Conservation (phyloP, 768 basidiomycete genomes). For the Tricholoma terreum region DNA sequence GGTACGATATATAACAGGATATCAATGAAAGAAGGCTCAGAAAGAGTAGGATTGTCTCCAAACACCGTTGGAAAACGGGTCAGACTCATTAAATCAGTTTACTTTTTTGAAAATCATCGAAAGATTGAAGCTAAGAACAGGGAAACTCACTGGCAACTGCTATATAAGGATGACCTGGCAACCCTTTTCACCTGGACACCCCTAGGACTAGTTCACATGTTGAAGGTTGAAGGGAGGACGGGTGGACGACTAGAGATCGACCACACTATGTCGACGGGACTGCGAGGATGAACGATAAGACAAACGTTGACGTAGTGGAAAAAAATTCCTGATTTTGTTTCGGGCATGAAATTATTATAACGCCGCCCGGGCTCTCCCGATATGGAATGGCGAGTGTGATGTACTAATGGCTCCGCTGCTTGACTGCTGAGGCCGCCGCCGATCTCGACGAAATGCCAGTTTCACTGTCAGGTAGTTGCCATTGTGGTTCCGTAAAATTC, state of each 20-base stretch:
- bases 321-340: not conserved
- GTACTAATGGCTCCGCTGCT: no score
- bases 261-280: not conserved
- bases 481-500: conserved; percentile 51
- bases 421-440: not conserved
- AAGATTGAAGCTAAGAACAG: not conserved
- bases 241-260: not conserved
- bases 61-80: conserved; percentile 30
- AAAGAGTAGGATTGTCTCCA: conserved; percentile 32
- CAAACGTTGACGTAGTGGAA: no score
- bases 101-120: conserved; percentile 42
- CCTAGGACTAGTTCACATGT: not conserved
- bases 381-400: no score
- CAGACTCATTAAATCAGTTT: conserved; percentile 53
- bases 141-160: not conserved
- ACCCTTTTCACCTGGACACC: not conserved
- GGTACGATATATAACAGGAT: conserved; percentile 2
- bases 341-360: not conserved
- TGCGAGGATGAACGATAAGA: no score
- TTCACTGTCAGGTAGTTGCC: conserved; percentile 53
- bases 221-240: not conserved
- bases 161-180: not conserved
- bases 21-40: conserved; percentile 29
- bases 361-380: not conserved
- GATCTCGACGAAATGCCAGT: conserved; percentile 47